Evolutionary conservation across 148 eudicot species (phyloP).

Genomic region (Fagopyrum homotropicum): DNA sequence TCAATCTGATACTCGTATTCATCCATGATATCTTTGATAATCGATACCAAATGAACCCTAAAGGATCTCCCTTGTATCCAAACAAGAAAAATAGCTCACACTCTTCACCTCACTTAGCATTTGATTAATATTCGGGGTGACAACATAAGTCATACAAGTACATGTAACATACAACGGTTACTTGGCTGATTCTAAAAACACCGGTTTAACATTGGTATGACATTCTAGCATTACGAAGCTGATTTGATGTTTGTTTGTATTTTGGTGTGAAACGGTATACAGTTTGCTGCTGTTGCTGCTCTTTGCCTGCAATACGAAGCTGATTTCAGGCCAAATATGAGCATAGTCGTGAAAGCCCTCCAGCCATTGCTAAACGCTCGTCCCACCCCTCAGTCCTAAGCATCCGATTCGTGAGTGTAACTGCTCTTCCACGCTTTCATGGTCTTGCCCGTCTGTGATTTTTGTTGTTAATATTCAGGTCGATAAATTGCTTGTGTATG

Average conservation of each 20-base stretch:
- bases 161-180: too few relatives aligned
- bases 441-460: not conserved
- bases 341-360: constrained; percentile 45
- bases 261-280: not conserved
- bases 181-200: too few relatives aligned
- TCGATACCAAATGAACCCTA: too few relatives aligned
- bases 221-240: not conserved
- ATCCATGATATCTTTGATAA: too few relatives aligned
- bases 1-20: too few relatives aligned
- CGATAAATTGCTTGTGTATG: not conserved
- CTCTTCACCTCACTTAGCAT: too few relatives aligned
- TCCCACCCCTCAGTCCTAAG: constrained; percentile 17
- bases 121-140: too few relatives aligned
- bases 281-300: constrained; percentile 61
- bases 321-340: constrained; percentile 53
- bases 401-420: constrained; percentile 19
- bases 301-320: constrained; percentile 49
- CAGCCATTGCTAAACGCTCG: constrained; percentile 41
- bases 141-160: too few relatives aligned
- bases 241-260: not conserved
- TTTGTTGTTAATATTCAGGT: constrained; percentile 8
- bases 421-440: not conserved
- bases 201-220: too few relatives aligned
- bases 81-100: too few relatives aligned
- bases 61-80: too few relatives aligned